Evolutionary conservation across 2,329 filamentous ascomycete genomes (phyloP), one percentile per base, ranked within the genome.

Genomic region (Fusarium oxysporum): DNA sequence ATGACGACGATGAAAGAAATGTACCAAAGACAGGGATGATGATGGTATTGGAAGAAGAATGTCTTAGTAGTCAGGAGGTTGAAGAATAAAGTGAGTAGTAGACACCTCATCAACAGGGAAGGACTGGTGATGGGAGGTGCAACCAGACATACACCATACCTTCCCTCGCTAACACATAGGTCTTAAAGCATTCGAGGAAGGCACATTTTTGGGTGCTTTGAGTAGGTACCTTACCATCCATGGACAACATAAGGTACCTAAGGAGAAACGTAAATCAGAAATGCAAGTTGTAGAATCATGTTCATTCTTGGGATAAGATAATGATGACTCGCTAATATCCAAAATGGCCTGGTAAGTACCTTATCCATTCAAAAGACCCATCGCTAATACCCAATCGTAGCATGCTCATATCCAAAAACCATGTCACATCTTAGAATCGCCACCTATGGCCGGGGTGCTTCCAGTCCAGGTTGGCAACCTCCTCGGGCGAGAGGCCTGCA

Each of bases 361-460:
- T 41, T n/a, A 10, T n/a, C 50, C 33, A 32, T 28, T 8, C 33
- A 50, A 57, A 62, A 51, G 8, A n/a, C 28, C 35, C 40, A 65
- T 50, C 51, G 51, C 66, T 59, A 65, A 70, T 58, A 54, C 30
- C 50, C 45, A 70, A 65, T 45, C 28, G 17, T 43, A 28, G 17
- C 23, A 43, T 23, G 16, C 58, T 32, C 32, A 28, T 43, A 56
- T 45, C 23, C 28, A 45, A 14, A 14, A 41, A 10, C 35, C 30
- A 47, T 6, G 17, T n/a, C 19, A 19, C 21, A 28, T n/a, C 33
- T 63, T 70, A 69, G 51, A 51, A 35, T 47, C 62, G 66, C 92
- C 91, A 93, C 73, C 89, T 86, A 78, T 92, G 92, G 5, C 82
- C 87, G 10, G 92, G 91, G 80, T 93, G 91, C 74, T 85, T 87